Conservation (phyloP, 371 early-diverging fungal genomes). For the Mortierella sp. region DNA sequence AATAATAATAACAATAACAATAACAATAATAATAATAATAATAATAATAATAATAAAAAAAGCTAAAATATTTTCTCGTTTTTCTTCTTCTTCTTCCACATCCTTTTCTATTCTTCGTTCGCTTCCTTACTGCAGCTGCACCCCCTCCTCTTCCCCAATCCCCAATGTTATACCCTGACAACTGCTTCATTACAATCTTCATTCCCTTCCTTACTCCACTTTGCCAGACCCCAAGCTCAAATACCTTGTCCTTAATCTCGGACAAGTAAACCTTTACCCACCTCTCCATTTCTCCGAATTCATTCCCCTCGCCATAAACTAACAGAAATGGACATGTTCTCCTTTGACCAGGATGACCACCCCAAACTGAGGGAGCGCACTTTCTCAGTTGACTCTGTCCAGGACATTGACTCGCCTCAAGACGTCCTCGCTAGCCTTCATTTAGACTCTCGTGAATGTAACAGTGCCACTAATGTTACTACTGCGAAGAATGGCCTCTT, state of each 20-base stretch:
- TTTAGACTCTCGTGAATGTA: background rate
- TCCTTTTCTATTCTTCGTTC: slow-evolving; percentile 12
- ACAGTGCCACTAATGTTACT: background rate
- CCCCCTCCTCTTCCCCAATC: slow-evolving; percentile 10
- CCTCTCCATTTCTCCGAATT: background rate
- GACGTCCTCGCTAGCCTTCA: slow-evolving; percentile 15
- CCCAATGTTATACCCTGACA: slow-evolving; percentile 49
- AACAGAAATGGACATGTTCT: slow-evolving; percentile 48
- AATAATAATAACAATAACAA: background rate
- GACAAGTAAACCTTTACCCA: slow-evolving; percentile 18
- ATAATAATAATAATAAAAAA: background rate
- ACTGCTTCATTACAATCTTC: slow-evolving; percentile 21
- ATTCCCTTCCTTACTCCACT: slow-evolving; percentile 49
- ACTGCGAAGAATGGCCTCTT: background rate
- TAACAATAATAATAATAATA: background rate
- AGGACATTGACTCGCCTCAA: slow-evolving; percentile 11
- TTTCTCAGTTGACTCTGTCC: slow-evolving; percentile 43
- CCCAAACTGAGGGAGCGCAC: slow-evolving; percentile 46
- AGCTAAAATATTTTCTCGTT: background rate
- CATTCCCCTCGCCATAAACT: background rate
- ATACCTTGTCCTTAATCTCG: slow-evolving; percentile 4
- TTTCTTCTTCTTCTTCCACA: slow-evolving; percentile 8
- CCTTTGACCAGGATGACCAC: slow-evolving; percentile 56
- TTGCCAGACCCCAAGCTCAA: slow-evolving; percentile 39
- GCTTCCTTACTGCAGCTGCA: background rate